These are phyloP conservation scores for Pterothamnion heteromorphum DNA, from an alignment of 31 red algal genomes.

Conservation along the genomic window DNA sequence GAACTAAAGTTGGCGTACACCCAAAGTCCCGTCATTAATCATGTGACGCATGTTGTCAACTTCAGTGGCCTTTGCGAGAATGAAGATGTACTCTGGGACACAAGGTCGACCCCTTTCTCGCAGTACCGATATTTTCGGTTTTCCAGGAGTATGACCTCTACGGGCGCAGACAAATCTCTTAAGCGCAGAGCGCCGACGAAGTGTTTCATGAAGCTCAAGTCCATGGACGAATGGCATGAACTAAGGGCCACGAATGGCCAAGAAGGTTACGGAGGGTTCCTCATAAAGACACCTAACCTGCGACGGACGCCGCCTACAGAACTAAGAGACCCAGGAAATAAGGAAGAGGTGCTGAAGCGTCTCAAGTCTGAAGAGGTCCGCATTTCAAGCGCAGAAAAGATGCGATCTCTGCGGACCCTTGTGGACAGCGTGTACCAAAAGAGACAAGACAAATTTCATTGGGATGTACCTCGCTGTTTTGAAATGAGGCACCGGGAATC, in stretches of 20 bases:
- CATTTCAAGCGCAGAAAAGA: not conserved
- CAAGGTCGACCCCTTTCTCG: not conserved
- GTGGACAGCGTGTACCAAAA: not conserved
- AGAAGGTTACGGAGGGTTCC: not conserved
- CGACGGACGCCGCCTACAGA: not conserved
- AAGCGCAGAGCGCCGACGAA: not conserved
- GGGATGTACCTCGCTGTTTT: not conserved
- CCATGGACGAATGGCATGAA: not conserved
- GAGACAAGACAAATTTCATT: constrained; percentile 4
- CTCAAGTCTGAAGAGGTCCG: not conserved
- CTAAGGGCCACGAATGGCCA: not conserved
- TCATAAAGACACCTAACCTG: not conserved
- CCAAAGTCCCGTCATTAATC: not conserved
- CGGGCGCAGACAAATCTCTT: not conserved
- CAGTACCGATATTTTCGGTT: constrained; percentile 18
- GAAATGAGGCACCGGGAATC: not conserved
- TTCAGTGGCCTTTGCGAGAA: too few relatives aligned
- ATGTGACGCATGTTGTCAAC: constrained; percentile 8
- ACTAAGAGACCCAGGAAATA: not conserved
- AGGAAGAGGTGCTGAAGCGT: not conserved
- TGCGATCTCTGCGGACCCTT: not conserved
- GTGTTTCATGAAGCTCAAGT: not conserved
- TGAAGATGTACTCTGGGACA: not conserved
- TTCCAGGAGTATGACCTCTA: not conserved
- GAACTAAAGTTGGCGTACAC: not conserved